Conservation (phyloP, 805 yeast species). For the Pichia eremophila region DNA sequence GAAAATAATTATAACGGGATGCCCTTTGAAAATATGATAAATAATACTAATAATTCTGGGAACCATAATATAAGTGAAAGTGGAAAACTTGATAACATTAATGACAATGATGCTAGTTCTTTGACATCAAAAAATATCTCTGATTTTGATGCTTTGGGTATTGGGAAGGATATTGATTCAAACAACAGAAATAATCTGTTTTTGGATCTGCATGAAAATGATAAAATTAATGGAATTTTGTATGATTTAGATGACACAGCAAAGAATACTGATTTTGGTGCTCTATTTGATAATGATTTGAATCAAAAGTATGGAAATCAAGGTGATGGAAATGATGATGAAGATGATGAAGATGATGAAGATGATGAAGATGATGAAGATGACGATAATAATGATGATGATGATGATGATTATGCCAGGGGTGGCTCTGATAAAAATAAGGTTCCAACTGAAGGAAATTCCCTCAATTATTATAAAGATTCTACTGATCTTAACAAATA, state of each 20-base stretch:
- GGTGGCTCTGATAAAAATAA: too few species aligned
- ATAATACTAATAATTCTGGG: too few species aligned
- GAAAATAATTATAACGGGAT: background rate
- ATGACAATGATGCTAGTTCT: too few species aligned
- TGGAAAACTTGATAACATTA: too few species aligned
- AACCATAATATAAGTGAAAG: too few species aligned
- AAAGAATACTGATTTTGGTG: background rate
- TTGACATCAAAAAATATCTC: too few species aligned
- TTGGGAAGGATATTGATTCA: background rate
- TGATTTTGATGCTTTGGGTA: too few species aligned
- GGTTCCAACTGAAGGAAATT: too few species aligned
- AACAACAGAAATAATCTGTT: background rate
- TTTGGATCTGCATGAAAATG: background rate
- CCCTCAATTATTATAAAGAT: too few species aligned
- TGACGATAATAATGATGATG: background rate
- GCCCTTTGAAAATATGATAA: background rate
- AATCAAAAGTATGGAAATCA: too few species aligned
- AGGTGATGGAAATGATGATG: background rate
- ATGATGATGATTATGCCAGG: background rate
- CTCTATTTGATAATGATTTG: background rate
- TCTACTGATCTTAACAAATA: background rate
- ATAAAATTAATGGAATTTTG: background rate
- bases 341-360: conserved; percentile 16
- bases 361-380: conserved; percentile 13
- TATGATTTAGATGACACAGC: background rate